These are phyloP conservation scores for Teunomyces gatunensis DNA, from an alignment of 805 yeast genomes.

Conservation along the genomic window DNA sequence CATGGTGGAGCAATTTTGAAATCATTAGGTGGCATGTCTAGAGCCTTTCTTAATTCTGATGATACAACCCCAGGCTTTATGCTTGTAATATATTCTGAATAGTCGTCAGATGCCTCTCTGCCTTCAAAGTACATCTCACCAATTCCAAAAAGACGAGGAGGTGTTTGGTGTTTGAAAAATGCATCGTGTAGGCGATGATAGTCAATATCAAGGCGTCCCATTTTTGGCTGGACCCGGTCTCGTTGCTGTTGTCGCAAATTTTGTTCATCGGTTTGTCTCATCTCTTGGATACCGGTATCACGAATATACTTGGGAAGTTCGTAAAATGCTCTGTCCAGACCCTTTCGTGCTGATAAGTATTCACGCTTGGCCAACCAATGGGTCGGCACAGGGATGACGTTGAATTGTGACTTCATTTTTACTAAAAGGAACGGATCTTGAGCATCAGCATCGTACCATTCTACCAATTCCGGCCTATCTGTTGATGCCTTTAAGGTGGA, in stretches of 20 bases:
- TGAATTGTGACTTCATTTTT: slow-evolving; percentile 60
- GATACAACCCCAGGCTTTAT: slow-evolving; percentile 70
- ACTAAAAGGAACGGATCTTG: slow-evolving; percentile 69
- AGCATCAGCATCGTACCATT: slow-evolving; percentile 87
- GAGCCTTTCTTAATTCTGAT: slow-evolving; percentile 58
- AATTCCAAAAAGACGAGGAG: slow-evolving; percentile 62
- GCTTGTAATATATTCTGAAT: slow-evolving; percentile 27
- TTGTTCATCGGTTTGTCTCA: slow-evolving; percentile 64
- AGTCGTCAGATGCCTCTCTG: slow-evolving; percentile 50
- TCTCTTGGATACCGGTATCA: slow-evolving; percentile 82
- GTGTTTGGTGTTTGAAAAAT: slow-evolving; percentile 76
- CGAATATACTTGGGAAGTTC: slow-evolving; percentile 73
- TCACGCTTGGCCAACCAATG: slow-evolving; percentile 86
- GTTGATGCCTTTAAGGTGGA: slow-evolving; percentile 64
- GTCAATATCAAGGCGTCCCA: slow-evolving; percentile 84
- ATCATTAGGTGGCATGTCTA: slow-evolving; percentile 57
- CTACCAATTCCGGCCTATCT: slow-evolving; percentile 67
- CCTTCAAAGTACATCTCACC: slow-evolving; percentile 86
- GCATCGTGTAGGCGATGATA: slow-evolving; percentile 80
- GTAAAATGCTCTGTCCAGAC: slow-evolving; percentile 68
- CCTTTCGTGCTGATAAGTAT: slow-evolving; percentile 62
- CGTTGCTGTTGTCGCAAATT: slow-evolving; percentile 71
- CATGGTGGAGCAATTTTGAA: slow-evolving; percentile 66
- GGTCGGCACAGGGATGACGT: slow-evolving; percentile 71
- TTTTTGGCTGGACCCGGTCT: slow-evolving; percentile 83